Base-by-base conservation (phyloP, 129 eudicot genomes). In the Solidago caesia region DNA sequence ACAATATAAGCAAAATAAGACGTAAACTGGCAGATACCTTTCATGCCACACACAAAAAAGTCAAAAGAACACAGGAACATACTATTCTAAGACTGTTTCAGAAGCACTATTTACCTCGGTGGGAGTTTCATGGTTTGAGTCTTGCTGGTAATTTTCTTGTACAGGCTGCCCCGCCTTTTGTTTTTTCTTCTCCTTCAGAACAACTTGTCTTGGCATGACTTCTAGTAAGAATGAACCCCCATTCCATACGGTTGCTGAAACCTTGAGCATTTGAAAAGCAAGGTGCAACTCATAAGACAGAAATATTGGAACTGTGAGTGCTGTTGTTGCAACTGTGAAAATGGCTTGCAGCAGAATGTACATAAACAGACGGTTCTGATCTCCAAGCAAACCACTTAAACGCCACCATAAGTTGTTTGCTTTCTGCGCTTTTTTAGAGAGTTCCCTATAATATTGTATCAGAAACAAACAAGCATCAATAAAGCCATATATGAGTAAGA, bases 351-450 rank as follows among this genome's bases (percentile, higher is more conserved):
- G 84, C 62, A 89, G 59, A 63, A 89, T 91, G 68, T 85, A 95
- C 99, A 95, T 95, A 43, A 95, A 77, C 72, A 83, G 75, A 27
- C 99, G 97, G 53, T 95, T 91, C 58, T 91, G 89, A 67, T 95
- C 99, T 63, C 99, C 97, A 12, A 95, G 96, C 76, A 95, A 67
- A 33, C 99, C 96, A 55, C 99, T 95, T 73, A 91, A 75, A 14
- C 99, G 95, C 99, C 97, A 95, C 99, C 97, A 95, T n/a, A 89
- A 1, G 78, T 91, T 95, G 85, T 95, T 95, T 44, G 99, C 94
- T 69, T 95, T 95, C 61, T 87, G 91, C 48, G 99, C 99, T 77
- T 95, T 95, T 67, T 91, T 95, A 4, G 97, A 91, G 42, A 95
- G 99, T 63, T 89, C 99, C 92, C 99, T 95, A 47, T 33, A 49